Percentiles rank a stretch among this genome's conserved stretches.
These are phyloP conservation scores for Tieghemiomyces parasiticus DNA, from an alignment of 192 early-diverging fungal species.

Conservation along the genomic window DNA sequence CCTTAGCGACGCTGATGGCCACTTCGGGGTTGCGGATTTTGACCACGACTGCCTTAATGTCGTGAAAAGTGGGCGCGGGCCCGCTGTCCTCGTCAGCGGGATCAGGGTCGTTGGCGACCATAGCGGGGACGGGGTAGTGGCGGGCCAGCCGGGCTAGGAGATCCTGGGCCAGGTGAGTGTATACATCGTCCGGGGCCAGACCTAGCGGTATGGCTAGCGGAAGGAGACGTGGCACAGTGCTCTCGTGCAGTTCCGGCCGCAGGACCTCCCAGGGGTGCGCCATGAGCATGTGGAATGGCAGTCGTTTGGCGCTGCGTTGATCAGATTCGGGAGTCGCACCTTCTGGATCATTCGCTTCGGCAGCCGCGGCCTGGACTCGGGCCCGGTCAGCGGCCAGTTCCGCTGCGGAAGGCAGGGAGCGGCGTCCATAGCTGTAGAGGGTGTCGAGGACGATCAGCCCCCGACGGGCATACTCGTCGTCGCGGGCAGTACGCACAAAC, in stretches of 20 bases:
- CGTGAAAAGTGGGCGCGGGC: slow-evolving; percentile 22
- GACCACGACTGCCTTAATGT: slow-evolving; percentile 37
- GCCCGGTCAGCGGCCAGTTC: no score
- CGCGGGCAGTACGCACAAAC: slow-evolving; percentile 31
- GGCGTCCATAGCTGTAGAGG: slow-evolving; percentile 34
- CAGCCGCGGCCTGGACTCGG: no score
- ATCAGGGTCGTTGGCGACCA: no score
- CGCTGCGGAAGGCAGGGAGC: slow-evolving; percentile 18
- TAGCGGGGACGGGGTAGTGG: no score
- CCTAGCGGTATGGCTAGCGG: slow-evolving; percentile 36
- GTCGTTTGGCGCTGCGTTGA: slow-evolving; percentile 24
- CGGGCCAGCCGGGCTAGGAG: slow-evolving; percentile 23
- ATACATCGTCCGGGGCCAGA: slow-evolving; percentile 43
- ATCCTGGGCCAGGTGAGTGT: slow-evolving; percentile 40
- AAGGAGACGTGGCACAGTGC: slow-evolving; percentile 33
- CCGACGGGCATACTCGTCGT: slow-evolving; percentile 21
- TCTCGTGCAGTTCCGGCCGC: slow-evolving; percentile 31
- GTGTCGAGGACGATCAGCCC: slow-evolving; percentile 34
- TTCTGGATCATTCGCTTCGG: no score
- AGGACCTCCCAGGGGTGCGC: slow-evolving; percentile 32
- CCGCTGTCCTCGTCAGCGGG: no score
- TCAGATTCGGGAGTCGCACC: no score
- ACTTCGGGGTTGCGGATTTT: slow-evolving; percentile 33
- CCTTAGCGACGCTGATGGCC: slow-evolving; percentile 33
- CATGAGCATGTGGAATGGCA: slow-evolving; percentile 46